A percentile compares a stretch with the other conserved stretches of the same genome.
Evolutionary conservation across 345 rosid genomes (phyloP).

Genomic region (Aegle marmelos): DNA sequence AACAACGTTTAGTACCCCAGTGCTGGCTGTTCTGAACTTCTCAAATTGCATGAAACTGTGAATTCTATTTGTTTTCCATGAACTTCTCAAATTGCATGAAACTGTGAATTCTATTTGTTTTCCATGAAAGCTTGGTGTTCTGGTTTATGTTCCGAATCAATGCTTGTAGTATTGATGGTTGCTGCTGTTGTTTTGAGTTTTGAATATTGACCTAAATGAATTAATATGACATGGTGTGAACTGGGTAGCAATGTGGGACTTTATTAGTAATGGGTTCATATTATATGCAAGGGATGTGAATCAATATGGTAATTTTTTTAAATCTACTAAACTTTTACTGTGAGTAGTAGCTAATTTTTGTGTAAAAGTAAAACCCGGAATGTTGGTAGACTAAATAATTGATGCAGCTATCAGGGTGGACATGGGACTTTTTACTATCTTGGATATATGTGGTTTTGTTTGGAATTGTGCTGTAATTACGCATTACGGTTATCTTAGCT

Average conservation of each 20-base stretch:
- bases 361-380: not conserved
- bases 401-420: not conserved
- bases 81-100: not conserved
- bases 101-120: not conserved
- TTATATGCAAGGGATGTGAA: not conserved
- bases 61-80: not conserved
- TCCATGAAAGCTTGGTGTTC: not conserved
- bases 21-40: slow-evolving; percentile 52
- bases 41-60: not conserved
- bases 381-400: not conserved
- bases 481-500: not conserved
- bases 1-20: slow-evolving; percentile 71
- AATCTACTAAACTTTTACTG: not conserved
- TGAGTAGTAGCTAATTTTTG: not conserved
- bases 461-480: not conserved
- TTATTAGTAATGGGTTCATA: not conserved
- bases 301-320: not conserved
- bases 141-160: not conserved
- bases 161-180: not conserved
- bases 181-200: not conserved
- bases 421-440: not conserved
- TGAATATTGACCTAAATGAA: not conserved
- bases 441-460: not conserved
- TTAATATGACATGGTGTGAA: not conserved
- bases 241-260: not conserved